Evolutionary conservation across 2,329 filamentous ascomycete genomes (phyloP).

Genomic region (Alternaria postmessia): DNA sequence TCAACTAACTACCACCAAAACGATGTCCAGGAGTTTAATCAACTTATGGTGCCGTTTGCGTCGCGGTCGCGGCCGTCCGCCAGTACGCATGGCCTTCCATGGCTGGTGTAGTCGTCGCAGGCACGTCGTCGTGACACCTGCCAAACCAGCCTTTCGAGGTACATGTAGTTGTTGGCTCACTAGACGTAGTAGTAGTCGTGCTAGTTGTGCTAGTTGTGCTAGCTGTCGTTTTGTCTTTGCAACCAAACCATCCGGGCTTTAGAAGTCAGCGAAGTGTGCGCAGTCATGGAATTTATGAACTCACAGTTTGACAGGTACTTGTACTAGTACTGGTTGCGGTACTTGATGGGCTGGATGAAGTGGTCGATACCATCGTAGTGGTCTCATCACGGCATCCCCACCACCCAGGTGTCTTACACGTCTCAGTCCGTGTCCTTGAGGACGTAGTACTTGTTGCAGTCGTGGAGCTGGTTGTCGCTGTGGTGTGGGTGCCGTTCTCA

Average conservation of each 20-base stretch:
- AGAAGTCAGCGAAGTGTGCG: slow-evolving; percentile 13
- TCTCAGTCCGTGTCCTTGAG: slow-evolving; percentile 44
- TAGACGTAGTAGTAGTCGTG: slow-evolving; percentile 30
- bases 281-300: neutral
- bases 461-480: slow-evolving; percentile 33
- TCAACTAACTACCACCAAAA: neutral
- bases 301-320: slow-evolving; percentile 46
- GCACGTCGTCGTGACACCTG: slow-evolving; percentile 39
- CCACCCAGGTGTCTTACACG: slow-evolving; percentile 50
- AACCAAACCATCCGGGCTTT: slow-evolving; percentile 49
- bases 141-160: slow-evolving; percentile 49
- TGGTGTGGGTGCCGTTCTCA: slow-evolving; percentile 46
- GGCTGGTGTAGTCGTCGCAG: slow-evolving; percentile 38
- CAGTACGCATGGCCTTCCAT: slow-evolving; percentile 37
- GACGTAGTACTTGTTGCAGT: slow-evolving; percentile 34
- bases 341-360: slow-evolving; percentile 30
- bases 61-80: slow-evolving; percentile 35
- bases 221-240: slow-evolving; percentile 43
- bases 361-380: slow-evolving; percentile 33
- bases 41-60: slow-evolving; percentile 23
- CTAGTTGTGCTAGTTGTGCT: slow-evolving; percentile 21
- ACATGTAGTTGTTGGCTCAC: slow-evolving; percentile 38
- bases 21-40: neutral
- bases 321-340: slow-evolving; percentile 41
- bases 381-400: slow-evolving; percentile 50